Conservation (phyloP, 768 basidiomycete species). For the Auricularia sp. region DNA sequence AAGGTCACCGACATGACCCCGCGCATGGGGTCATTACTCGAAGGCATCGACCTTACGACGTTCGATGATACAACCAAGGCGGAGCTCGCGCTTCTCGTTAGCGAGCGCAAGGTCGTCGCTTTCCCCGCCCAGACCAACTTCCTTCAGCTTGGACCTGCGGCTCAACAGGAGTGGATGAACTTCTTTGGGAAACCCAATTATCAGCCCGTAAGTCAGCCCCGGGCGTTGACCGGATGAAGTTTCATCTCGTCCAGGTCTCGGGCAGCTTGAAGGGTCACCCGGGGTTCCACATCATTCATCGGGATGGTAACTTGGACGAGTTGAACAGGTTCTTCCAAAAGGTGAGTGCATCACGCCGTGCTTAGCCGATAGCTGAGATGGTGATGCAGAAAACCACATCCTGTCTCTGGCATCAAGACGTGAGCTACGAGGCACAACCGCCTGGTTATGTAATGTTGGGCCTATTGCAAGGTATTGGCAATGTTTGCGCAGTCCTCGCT, state of each 20-base stretch:
- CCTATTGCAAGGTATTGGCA: conserved; percentile 45
- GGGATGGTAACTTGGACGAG: neutral
- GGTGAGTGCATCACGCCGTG: neutral
- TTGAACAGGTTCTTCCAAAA: neutral
- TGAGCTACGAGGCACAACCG: conserved; percentile 77
- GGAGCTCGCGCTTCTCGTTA: neutral
- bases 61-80: neutral
- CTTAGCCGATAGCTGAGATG: neutral
- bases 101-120: neutral
- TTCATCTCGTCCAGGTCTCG: neutral
- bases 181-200: neutral
- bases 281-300: neutral
- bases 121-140: neutral
- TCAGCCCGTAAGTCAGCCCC: neutral
- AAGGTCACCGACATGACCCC: neutral
- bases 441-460: conserved; percentile 83
- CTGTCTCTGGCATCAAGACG: conserved; percentile 65
- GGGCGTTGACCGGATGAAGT: neutral
- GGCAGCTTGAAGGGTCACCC: neutral
- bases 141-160: neutral
- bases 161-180: neutral
- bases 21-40: neutral
- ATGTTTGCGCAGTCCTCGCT: neutral
- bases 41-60: neutral
- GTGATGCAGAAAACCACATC: neutral